Percentiles rank a stretch among this genome's conserved stretches.
These are phyloP conservation scores for Candida albicans DNA, from an alignment of 1,139 yeast genomes.

Conservation along the genomic window DNA sequence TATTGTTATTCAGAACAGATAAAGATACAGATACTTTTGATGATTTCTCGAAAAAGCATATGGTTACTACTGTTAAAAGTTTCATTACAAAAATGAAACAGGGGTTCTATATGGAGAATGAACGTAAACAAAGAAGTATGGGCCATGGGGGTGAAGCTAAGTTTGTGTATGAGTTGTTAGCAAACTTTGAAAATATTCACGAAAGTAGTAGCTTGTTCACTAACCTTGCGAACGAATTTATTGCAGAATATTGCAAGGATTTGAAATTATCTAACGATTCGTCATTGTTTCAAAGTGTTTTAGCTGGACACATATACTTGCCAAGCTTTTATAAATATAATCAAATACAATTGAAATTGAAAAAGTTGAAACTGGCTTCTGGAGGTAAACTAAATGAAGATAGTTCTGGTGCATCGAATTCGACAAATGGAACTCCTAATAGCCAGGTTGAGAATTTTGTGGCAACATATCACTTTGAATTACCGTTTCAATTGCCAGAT, in stretches of 20 bases:
- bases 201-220: conserved; percentile 31
- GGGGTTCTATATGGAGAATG: conserved; percentile 23
- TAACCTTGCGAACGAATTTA: conserved; percentile 50
- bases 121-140: conserved; percentile 15
- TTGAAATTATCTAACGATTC: conserved; percentile 69
- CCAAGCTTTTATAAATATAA: conserved; percentile 71
- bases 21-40: conserved; percentile 15
- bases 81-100: conserved; percentile 27
- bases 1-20: conserved; percentile 38
- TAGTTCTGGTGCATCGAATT: conserved; percentile 2
- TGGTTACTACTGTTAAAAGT: conserved; percentile 22
- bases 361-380: conserved; percentile 25
- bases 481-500: conserved; percentile 48
- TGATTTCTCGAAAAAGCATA: conserved; percentile 20
- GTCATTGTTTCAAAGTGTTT: conserved; percentile 62
- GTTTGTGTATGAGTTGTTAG: conserved; percentile 44
- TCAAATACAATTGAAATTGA: conserved; percentile 40
- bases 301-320: conserved; percentile 71
- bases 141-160: conserved; percentile 23
- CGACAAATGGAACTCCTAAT: background rate
- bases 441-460: conserved; percentile 10
- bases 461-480: conserved; percentile 33
- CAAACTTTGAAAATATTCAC: conserved; percentile 41
- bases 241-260: conserved; percentile 65
- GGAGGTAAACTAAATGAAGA: conserved; percentile 20